phyloP scores from a whole-genome alignment of 2,329 filamentous ascomycete genomes.

The Xylaria multiplex region DNA sequence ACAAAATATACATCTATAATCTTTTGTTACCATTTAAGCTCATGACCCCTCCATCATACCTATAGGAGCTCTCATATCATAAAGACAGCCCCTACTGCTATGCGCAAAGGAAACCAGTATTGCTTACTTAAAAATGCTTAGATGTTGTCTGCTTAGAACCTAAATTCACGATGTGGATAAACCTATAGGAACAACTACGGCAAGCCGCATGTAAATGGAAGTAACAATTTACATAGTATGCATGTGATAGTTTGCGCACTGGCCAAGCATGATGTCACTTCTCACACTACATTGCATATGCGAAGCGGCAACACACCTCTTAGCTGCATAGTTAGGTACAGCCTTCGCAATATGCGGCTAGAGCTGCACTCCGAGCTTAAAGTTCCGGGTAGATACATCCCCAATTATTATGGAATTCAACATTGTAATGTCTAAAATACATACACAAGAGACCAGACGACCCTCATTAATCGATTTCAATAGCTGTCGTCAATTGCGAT shows the following conservation, averaged over 20 bases:
- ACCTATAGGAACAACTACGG: too few relatives aligned
- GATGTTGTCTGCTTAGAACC: too few relatives aligned
- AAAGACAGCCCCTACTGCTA: too few relatives aligned
- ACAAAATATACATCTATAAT: neutral
- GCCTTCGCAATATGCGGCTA: too few relatives aligned
- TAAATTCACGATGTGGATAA: too few relatives aligned
- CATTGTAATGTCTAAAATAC: neutral
- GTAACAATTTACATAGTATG: neutral
- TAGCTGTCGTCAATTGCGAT: neutral
- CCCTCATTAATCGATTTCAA: neutral
- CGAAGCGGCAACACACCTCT: neutral
- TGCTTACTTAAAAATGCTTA: too few relatives aligned
- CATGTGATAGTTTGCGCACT: slow-evolving; percentile 1
- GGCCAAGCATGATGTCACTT: slow-evolving; percentile 1
- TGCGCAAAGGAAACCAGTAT: too few relatives aligned
- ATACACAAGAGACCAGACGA: neutral
- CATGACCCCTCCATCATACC: too few relatives aligned
- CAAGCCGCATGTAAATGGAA: too few relatives aligned
- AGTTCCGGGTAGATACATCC: neutral
- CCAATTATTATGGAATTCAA: neutral
- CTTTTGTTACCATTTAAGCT: neutral
- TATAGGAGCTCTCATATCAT: neutral
- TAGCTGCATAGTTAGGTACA: slow-evolving; percentile 9
- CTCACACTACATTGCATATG: slow-evolving; percentile 8
- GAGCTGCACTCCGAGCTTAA: neutral